Evolutionary conservation across 768 basidiomycete species (phyloP).

Genomic region (Suillus occidentalis): DNA sequence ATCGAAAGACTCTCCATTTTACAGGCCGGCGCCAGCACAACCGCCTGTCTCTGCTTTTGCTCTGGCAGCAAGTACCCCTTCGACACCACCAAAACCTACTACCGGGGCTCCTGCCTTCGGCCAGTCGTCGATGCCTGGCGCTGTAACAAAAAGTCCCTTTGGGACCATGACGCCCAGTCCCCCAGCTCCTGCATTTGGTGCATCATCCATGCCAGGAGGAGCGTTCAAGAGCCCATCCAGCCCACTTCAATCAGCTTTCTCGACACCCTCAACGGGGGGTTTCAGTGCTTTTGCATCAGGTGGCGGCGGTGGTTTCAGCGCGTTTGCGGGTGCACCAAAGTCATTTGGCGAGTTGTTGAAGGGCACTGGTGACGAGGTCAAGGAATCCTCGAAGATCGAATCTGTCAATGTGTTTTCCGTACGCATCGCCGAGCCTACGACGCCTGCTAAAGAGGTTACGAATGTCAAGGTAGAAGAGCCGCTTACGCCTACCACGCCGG

Average conservation of each 20-base stretch:
- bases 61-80: constrained; percentile 18
- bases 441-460: neutral
- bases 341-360: constrained; percentile 67
- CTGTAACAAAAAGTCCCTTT: constrained; percentile 21
- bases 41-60: constrained; percentile 41
- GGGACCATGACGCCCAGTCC: constrained; percentile 12
- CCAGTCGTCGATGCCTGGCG: constrained; percentile 34
- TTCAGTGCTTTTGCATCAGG: constrained; percentile 31
- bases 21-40: constrained; percentile 37
- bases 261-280: constrained; percentile 19
- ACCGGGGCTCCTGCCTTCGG: constrained; percentile 38
- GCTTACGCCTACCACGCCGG: constrained; percentile 2
- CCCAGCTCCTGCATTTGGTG: constrained; percentile 38
- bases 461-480: constrained; percentile 10
- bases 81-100: constrained; percentile 24
- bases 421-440: constrained; percentile 4
- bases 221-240: constrained; percentile 18
- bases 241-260: constrained; percentile 9
- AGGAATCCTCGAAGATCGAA: constrained; percentile 1
- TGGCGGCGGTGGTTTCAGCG: constrained; percentile 46
- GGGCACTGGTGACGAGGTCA: constrained; percentile 31
- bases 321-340: constrained; percentile 48
- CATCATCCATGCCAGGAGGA: constrained; percentile 32
- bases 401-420: constrained; percentile 18
- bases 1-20: constrained; percentile 53